Evolutionary conservation across 345 rosid species (phyloP).

Genomic region (Citrus maxima): DNA sequence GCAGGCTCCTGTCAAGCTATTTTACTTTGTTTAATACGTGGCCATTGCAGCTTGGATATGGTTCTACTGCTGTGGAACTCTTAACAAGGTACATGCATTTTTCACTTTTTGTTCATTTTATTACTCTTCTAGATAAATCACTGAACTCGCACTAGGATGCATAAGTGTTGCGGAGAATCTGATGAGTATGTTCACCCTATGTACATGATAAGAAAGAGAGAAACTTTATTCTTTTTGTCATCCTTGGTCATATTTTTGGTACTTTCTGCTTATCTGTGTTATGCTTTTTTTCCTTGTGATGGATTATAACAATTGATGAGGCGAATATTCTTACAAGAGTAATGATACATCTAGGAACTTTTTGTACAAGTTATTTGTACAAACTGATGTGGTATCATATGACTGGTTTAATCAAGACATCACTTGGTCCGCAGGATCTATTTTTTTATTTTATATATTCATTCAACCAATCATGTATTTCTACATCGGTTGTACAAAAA

Average conservation of each 20-base stretch:
- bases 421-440: too few relatives aligned
- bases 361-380: too few relatives aligned
- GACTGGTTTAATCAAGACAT: too few relatives aligned
- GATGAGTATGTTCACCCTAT: background rate
- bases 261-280: background rate
- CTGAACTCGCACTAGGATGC: background rate
- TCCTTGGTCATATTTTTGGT: background rate
- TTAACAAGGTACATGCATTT: conserved; percentile 58
- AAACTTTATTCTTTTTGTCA: background rate
- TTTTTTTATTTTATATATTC: too few relatives aligned
- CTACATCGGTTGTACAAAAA: too few relatives aligned
- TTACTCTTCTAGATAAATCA: background rate
- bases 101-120: conserved; percentile 5
- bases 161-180: background rate
- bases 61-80: conserved; percentile 88
- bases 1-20: conserved; percentile 12
- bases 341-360: too few relatives aligned
- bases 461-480: too few relatives aligned
- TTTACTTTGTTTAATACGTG: conserved; percentile 8
- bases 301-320: background rate
- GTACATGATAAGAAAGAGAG: background rate
- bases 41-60: conserved; percentile 85
- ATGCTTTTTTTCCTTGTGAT: background rate
- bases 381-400: too few relatives aligned
- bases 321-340: too few relatives aligned